Evolutionary conservation across 2,329 filamentous ascomycete species (phyloP), one percentile per base, ranked within the genome.

Genomic region (Aureobasidium sp.): DNA sequence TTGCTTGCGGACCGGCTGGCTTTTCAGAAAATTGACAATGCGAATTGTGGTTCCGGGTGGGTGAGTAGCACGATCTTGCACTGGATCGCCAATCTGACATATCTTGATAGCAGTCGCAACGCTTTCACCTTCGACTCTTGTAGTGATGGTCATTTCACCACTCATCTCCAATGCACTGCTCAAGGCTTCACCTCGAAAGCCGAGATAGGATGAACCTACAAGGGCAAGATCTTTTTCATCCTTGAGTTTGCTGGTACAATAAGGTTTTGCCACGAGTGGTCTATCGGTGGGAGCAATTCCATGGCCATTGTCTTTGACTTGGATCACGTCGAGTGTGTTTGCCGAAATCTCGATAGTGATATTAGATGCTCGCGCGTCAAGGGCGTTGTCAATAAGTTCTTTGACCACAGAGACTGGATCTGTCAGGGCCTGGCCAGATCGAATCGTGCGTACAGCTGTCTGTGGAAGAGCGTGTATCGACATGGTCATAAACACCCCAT

Each of bases 351-450:
- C 75, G 29, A 92, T 75, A 58, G 88, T 83, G 62, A 93, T 77
- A 2, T 80, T 81, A 1, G 82, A 87, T 13, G 89, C 87, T 58
- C 80, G 77, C 8, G 88, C 87, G 72, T 93, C 89, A 25, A 92
- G 80, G 47, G 88, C 81, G 71, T 93, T 92, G 67, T 92, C 89
- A 36, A 92, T 73, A 4, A 92, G 83, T 72, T 92, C 89, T 69
- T 92, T 92, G 67, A 91, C 81, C 2, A 90, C 75, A 11, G 82
- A 81, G 11, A 78, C 74, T 0, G 88, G 81, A 8, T 83, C 82
- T 5, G 81, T 77, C 54, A 91, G 79, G 49, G 81, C 78, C 66
- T 86, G 78, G 3, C 83, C 78, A 8, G 87, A 84, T 39, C 84
- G 81, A 7, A 92, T 77, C 10, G 83, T 79, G 50, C 80, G 79